A percentile compares a stretch with the other conserved stretches of the same genome.
Evolutionary conservation across 2,329 filamentous ascomycete species (phyloP).

Genomic region (Aspergillus cejpii): DNA sequence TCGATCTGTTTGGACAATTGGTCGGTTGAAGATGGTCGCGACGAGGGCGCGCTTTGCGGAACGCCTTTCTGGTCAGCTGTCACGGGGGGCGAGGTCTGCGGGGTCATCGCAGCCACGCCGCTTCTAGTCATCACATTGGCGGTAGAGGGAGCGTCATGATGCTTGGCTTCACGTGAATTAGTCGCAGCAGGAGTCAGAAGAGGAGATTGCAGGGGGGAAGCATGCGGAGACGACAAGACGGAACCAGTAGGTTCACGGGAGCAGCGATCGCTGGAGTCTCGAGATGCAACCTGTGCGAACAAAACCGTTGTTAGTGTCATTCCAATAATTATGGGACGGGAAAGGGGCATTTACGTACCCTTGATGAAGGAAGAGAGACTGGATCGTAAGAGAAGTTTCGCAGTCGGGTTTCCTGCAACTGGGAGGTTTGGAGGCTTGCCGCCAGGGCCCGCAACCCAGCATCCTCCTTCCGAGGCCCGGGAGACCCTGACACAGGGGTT

Average conservation of each 20-base stretch:
- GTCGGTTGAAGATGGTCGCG: slow-evolving; percentile 38
- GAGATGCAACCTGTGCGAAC: slow-evolving; percentile 37
- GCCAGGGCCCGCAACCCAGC: slow-evolving; percentile 67
- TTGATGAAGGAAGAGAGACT: slow-evolving; percentile 65
- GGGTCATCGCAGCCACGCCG: slow-evolving; percentile 42
- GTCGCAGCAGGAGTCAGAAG: slow-evolving; percentile 83
- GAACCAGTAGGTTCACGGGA: slow-evolving; percentile 53
- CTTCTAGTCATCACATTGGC: slow-evolving; percentile 31
- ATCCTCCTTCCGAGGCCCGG: slow-evolving; percentile 34
- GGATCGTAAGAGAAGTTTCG: slow-evolving; percentile 86
- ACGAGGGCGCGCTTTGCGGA: slow-evolving; percentile 33
- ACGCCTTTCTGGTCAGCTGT: slow-evolving; percentile 27
- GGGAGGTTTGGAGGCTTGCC: slow-evolving; percentile 63
- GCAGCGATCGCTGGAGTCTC: slow-evolving; percentile 57
- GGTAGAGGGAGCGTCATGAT: slow-evolving; percentile 28
- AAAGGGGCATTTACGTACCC: slow-evolving; percentile 34
- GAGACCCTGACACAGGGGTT: slow-evolving; percentile 11
- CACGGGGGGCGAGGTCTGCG: slow-evolving; percentile 48
- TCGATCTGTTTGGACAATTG: slow-evolving; percentile 40
- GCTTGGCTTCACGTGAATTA: slow-evolving; percentile 49
- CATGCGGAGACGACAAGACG: slow-evolving; percentile 57
- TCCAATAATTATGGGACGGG: no score
- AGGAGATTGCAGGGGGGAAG: slow-evolving; percentile 75
- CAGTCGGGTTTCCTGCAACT: slow-evolving; percentile 74
- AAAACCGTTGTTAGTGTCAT: slow-evolving; percentile 4